Base-by-base conservation (phyloP, 2,329 filamentous ascomycete genomes). In the Phialophora expanda region DNA sequence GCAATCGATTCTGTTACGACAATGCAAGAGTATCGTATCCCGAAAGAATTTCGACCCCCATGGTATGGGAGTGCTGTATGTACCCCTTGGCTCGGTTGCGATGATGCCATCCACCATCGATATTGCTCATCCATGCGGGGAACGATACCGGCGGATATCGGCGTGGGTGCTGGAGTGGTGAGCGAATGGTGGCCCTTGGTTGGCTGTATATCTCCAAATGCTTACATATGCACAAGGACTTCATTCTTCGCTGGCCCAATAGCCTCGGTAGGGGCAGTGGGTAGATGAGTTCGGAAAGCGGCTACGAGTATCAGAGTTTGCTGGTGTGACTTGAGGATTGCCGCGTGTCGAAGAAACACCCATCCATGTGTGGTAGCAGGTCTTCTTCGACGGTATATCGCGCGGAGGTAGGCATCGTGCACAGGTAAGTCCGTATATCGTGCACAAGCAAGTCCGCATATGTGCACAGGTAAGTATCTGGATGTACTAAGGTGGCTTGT, bases 61-160 rank as follows among this genome's bases (percentile, higher is more conserved):
- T 44, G 12, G n/a, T 20, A 6, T 20, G 38, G 5, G n/a, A 7
- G 6, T 44, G 38, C 38, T 44, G 38, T 44, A n/a, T 44, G 38
- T 44, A 44, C 4, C 38, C n/a, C 38, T 51, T 6, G 20, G 24
- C 17, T 51, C 20, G 28, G 41, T 12, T 22, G 9, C 38, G 30
- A 64, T 64, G 61, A 64, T 58, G 61, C 54, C 55, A 64, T 58
- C 14, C 44, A 48, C 12, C 7, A 38, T 7, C 14, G 55, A 44
- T 64, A 58, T 64, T 64, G 54, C 61, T 51, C 55, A 58, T 58
- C 51, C 44, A 54, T 46, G 61, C 55, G 30, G 54, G 53, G 44
- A 8, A 20, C 51, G 24, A 8, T 54, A 30, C 44, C n/a, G 9
- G 8, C 41, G 48, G 44, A 56, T 61, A 30, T 28, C 48, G 44